Percentiles rank a stretch among this genome's conserved stretches.
Evolutionary conservation across 257 asterid species (phyloP).

Genomic region (Forsythia viridissima): DNA sequence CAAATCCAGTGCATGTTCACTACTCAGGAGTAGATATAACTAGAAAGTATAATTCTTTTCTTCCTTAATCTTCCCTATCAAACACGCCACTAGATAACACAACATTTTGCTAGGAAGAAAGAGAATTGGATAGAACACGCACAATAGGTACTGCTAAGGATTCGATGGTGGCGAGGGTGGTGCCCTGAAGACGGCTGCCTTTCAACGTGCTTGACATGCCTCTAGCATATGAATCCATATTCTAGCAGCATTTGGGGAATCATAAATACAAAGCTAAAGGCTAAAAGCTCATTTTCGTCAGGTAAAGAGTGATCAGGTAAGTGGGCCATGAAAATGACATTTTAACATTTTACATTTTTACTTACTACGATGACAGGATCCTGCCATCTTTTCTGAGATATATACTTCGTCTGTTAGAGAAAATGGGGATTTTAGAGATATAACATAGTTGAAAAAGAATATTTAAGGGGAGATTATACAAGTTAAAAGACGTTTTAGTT

Average conservation of each 20-base stretch:
- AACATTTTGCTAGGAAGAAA: background rate
- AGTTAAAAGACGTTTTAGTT: conserved; percentile 21
- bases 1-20: background rate
- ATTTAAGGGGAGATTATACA: background rate
- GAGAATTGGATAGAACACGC: background rate
- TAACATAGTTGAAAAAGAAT: background rate
- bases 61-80: background rate
- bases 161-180: background rate
- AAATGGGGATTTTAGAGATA: background rate
- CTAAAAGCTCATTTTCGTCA: conserved; percentile 19
- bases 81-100: background rate
- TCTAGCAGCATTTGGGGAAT: background rate
- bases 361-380: conserved; percentile 23
- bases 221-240: background rate
- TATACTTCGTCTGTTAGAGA: conserved; percentile 6
- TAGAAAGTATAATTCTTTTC: background rate
- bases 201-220: background rate
- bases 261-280: background rate
- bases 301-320: background rate
- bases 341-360: background rate
- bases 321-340: background rate
- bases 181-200: background rate
- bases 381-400: conserved; percentile 15
- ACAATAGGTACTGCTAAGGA: background rate
- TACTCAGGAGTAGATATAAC: background rate